Percentiles rank a stretch among this genome's conserved stretches.
Conservation (phyloP, 306 rosid genomes). For the Biancaea sappan region DNA sequence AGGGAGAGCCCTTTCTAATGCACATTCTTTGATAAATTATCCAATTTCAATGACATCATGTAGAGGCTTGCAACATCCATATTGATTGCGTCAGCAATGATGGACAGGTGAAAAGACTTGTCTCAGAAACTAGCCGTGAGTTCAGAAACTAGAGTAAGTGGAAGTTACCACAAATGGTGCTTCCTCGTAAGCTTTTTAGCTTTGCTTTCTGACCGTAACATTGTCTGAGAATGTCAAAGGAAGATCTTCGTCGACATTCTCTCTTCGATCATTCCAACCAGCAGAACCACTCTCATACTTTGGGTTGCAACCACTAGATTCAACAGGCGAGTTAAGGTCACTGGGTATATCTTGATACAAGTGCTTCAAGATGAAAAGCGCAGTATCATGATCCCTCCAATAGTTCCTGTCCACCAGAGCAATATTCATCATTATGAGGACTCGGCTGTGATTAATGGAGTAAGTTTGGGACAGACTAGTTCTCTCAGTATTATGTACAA, state of each 20-base stretch:
- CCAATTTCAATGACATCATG: constrained; percentile 8
- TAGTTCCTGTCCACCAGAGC: constrained; percentile 68
- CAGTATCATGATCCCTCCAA: constrained; percentile 96
- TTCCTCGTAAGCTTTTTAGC: constrained; percentile 50
- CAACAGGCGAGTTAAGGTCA: constrained; percentile 40
- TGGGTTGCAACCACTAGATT: constrained; percentile 33
- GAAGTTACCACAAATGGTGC: neutral
- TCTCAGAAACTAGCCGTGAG: constrained; percentile 4
- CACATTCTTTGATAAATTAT: constrained; percentile 18
- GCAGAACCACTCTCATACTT: constrained; percentile 39
- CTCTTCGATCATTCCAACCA: constrained; percentile 55
- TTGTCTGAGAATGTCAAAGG: constrained; percentile 79
- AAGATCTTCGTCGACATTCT: constrained; percentile 67
- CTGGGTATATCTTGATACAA: constrained; percentile 66
- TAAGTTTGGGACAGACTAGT: neutral
- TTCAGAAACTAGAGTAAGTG: constrained; percentile 18
- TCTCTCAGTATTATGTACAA: neutral
- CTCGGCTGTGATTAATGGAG: neutral
- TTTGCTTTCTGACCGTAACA: constrained; percentile 45
- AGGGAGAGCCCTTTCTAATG: constrained; percentile 29
- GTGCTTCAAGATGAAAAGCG: constrained; percentile 84
- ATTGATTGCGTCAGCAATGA: neutral
- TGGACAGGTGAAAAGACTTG: constrained; percentile 3
- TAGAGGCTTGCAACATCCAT: neutral
- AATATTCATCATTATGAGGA: neutral